Conservation (phyloP, 768 basidiomycete genomes). For the Rhodotorula taiwanensis region DNA sequence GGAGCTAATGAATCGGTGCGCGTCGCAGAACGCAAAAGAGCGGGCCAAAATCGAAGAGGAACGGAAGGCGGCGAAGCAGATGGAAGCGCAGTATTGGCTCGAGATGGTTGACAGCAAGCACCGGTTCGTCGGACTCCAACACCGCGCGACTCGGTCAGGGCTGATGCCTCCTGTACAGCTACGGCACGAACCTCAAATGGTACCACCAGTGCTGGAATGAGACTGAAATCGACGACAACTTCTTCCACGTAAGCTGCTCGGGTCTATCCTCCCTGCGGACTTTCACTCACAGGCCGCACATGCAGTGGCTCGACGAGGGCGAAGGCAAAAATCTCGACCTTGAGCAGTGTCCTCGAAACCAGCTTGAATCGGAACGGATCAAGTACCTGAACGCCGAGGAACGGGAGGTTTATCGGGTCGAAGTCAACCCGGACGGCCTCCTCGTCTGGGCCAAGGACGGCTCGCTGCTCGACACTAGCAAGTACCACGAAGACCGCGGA, state of each 20-base stretch:
- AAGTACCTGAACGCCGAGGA: conserved; percentile 43
- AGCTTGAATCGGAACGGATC: conserved; percentile 45
- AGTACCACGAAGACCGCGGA: conserved; percentile 33
- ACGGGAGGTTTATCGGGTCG: conserved; percentile 44
- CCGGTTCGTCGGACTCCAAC: too few relatives aligned
- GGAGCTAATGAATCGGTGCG: too few relatives aligned
- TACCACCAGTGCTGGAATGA: conserved; percentile 43
- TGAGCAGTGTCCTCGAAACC: conserved; percentile 43
- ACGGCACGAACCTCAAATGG: conserved; percentile 37
- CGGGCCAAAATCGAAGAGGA: conserved; percentile 18
- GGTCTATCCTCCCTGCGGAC: not conserved
- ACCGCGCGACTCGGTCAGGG: not conserved
- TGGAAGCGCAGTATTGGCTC: conserved; percentile 38
- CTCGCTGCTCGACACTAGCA: conserved; percentile 42
- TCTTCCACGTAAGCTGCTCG: conserved; percentile 40
- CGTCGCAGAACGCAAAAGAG: conserved; percentile 18
- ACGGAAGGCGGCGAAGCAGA: conserved; percentile 10
- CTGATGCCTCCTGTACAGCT: not conserved
- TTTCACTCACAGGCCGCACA: not conserved
- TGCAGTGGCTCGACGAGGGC: conserved; percentile 44
- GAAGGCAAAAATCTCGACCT: conserved; percentile 44
- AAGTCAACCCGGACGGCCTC: conserved; percentile 40
- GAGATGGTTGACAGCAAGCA: conserved; percentile 32
- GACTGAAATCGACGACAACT: conserved; percentile 45
- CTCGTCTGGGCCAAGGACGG: conserved; percentile 37